phyloP scores from a whole-genome alignment of 2,329 filamentous ascomycete species.

The Acrodontium crateriforme region DNA sequence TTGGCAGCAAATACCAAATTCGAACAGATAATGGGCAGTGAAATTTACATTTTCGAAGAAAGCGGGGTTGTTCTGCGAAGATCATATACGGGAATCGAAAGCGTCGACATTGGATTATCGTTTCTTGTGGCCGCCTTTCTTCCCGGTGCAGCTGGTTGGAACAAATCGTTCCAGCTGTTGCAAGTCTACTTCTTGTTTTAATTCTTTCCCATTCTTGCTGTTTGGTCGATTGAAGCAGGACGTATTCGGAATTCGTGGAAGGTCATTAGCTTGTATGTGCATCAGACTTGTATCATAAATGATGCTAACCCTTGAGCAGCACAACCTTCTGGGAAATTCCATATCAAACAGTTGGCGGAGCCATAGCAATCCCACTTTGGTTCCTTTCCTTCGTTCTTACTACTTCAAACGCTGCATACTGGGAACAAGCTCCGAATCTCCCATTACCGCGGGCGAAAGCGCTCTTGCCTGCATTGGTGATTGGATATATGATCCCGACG shows the following conservation, averaged over 20 bases:
- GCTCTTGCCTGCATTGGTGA: neutral
- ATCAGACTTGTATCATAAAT: neutral
- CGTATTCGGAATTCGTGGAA: neutral
- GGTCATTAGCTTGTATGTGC: conserved; percentile 1
- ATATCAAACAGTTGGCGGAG: neutral
- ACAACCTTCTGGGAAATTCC: neutral
- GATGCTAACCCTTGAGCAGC: neutral
- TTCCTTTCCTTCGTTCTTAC: neutral
- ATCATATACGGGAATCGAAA: neutral
- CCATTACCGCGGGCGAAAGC: neutral
- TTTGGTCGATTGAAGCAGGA: neutral
- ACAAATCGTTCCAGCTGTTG: conserved; percentile 1
- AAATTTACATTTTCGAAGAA: too few species aligned
- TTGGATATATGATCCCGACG: neutral
- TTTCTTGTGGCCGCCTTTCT: neutral
- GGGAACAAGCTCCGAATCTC: neutral
- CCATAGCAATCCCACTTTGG: neutral
- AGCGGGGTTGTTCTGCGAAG: neutral
- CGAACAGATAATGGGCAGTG: too few species aligned
- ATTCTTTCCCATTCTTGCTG: neutral
- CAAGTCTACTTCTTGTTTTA: conserved; percentile 1
- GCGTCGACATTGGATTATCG: too few species aligned
- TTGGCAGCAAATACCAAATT: too few species aligned
- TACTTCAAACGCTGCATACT: neutral
- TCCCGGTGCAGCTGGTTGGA: neutral